A percentile compares a stretch with the other conserved stretches of the same genome.
Evolutionary conservation across 2,329 filamentous ascomycete species (phyloP).

Genomic region (Fusarium vanettenii): DNA sequence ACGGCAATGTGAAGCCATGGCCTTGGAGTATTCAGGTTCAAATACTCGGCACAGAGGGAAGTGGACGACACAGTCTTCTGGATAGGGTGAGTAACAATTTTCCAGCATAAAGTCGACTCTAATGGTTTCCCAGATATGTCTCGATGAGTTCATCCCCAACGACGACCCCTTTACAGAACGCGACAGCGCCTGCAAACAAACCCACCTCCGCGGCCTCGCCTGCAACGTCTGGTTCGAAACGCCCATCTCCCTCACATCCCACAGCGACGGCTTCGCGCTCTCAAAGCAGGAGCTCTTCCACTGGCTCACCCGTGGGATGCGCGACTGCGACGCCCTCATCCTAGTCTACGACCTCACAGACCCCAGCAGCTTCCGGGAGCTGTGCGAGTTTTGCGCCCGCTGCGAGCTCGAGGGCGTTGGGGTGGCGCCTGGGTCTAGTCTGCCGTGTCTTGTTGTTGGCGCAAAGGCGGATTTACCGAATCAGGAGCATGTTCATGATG

Average conservation of each 20-base stretch:
- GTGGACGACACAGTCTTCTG: conserved; percentile 18
- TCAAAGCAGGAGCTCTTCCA: conserved; percentile 18
- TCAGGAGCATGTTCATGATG: conserved; percentile 13
- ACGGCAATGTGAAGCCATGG: conserved; percentile 17
- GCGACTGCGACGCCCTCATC: conserved; percentile 30
- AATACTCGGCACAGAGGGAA: conserved; percentile 27
- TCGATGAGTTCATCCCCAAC: conserved; percentile 9
- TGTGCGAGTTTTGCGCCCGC: conserved; percentile 31
- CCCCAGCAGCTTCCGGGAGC: conserved; percentile 18
- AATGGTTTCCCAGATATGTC: conserved; percentile 8
- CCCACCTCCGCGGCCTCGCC: conserved; percentile 10
- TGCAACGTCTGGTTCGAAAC: conserved; percentile 26
- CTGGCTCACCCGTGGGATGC: conserved; percentile 16
- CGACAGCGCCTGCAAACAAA: conserved; percentile 13
- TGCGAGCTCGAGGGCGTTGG: conserved; percentile 24
- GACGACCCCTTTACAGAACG: background rate
- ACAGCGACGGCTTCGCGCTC: conserved; percentile 5
- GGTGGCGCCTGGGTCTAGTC: conserved; percentile 20
- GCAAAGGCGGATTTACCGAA: conserved; percentile 16
- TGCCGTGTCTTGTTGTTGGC: conserved; percentile 28
- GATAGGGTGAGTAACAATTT: conserved; percentile 13
- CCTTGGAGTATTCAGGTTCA: conserved; percentile 33
- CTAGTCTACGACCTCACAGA: conserved; percentile 25
- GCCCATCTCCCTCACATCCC: conserved; percentile 12
- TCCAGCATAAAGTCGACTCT: background rate